phyloP scores from a whole-genome alignment of 257 asterid species.

The Rhazya stricta region DNA sequence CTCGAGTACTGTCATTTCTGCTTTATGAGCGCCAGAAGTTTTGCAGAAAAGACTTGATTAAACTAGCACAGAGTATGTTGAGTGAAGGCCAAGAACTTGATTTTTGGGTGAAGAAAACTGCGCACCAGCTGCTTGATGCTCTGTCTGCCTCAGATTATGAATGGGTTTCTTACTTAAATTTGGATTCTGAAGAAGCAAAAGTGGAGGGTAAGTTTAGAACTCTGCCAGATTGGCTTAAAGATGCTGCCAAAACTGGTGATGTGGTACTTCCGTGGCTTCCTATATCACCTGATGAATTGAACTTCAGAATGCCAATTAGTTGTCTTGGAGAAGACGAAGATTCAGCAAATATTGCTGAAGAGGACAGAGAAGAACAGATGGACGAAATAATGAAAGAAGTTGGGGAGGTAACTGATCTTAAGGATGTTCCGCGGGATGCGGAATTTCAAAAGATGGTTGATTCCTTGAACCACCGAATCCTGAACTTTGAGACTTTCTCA shows the following conservation, averaged over 20 bases:
- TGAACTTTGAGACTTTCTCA: slow-evolving; percentile 32
- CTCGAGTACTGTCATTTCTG: slow-evolving; percentile 56
- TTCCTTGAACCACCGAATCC: slow-evolving; percentile 30
- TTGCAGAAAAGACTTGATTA: slow-evolving; percentile 42
- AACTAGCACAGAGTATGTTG: slow-evolving; percentile 44
- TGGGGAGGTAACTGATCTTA: slow-evolving; percentile 23
- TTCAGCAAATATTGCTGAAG: slow-evolving; percentile 22
- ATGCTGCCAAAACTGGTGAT: slow-evolving; percentile 31
- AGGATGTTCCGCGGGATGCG: slow-evolving; percentile 26
- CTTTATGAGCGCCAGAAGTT: slow-evolving; percentile 38
- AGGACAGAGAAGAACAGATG: slow-evolving; percentile 19
- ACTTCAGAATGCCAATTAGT: slow-evolving; percentile 21
- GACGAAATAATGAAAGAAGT: slow-evolving; percentile 39
- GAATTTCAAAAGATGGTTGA: slow-evolving; percentile 37
- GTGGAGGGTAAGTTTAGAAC: slow-evolving; percentile 43
- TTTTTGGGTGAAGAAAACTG: slow-evolving; percentile 77
- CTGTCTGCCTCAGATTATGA: slow-evolving; percentile 46
- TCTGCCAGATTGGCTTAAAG: slow-evolving; percentile 56
- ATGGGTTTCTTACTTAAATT: slow-evolving; percentile 49
- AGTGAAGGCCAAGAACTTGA: slow-evolving; percentile 35
- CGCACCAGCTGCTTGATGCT: slow-evolving; percentile 57
- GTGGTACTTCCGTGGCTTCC: slow-evolving; percentile 71
- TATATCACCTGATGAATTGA: slow-evolving; percentile 31
- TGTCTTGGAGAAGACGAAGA: slow-evolving; percentile 32
- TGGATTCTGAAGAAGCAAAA: slow-evolving; percentile 56